These are phyloP conservation scores for Fusarium sp. DNA, from an alignment of 2,329 filamentous ascomycete species.

Conservation along the genomic window DNA sequence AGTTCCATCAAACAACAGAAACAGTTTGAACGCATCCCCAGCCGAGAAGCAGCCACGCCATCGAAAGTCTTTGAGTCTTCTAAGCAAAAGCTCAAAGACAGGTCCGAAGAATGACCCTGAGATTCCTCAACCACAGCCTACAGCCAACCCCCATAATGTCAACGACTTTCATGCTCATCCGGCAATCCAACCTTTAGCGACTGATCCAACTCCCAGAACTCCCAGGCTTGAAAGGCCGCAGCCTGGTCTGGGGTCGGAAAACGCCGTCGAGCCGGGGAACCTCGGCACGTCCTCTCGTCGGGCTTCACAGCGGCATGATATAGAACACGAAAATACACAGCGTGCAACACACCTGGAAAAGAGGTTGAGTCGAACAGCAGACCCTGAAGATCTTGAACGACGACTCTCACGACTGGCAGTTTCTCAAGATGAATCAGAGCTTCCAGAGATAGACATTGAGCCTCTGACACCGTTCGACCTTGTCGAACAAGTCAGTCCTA, in stretches of 20 bases:
- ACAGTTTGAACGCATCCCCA: constrained; percentile 1
- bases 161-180: constrained; percentile 27
- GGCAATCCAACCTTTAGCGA: constrained; percentile 26
- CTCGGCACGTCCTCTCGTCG: not conserved
- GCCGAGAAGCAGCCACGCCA: constrained; percentile 11
- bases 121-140: not conserved
- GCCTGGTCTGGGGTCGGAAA: constrained; percentile 13
- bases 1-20: constrained; percentile 1
- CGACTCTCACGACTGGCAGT: constrained; percentile 29
- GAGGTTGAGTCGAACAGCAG: constrained; percentile 1
- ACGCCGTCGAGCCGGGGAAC: not conserved
- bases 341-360: not conserved
- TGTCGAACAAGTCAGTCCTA: not conserved
- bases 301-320: not conserved
- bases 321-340: not conserved
- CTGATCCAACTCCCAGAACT: constrained; percentile 24
- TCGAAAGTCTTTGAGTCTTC: constrained; percentile 22
- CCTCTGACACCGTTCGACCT: constrained; percentile 14
- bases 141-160: not conserved
- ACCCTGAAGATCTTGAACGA: constrained; percentile 19
- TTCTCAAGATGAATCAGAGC: constrained; percentile 4
- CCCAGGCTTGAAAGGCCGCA: constrained; percentile 28
- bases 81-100: constrained; percentile 20
- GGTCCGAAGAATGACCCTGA: not conserved
- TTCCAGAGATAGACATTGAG: constrained; percentile 10